Evolutionary conservation across 495 filamentous ascomycete genomes (phyloP).

Genomic region (Podospora tetraspora): DNA sequence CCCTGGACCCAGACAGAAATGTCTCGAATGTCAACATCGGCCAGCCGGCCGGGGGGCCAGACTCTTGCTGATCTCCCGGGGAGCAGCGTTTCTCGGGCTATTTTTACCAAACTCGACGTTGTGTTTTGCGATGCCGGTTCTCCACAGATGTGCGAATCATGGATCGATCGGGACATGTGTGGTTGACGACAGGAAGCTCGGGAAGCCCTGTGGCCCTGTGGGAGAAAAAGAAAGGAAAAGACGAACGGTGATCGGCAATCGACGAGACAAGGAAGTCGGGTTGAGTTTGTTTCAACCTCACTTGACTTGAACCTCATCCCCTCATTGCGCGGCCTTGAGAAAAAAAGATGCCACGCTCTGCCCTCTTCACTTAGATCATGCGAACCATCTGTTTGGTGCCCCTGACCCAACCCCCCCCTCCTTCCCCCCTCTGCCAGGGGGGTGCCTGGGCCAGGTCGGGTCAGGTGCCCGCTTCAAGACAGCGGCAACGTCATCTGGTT

Average conservation of each 20-base stretch:
- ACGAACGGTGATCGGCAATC: neutral
- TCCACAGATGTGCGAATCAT: neutral
- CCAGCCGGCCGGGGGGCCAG: neutral
- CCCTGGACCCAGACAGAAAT: neutral
- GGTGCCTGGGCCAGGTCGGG: neutral
- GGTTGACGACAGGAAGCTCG: neutral
- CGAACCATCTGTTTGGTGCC: neutral
- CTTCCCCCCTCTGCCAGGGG: neutral
- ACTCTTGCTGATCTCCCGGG: neutral
- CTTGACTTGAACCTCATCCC: neutral
- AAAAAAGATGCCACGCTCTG: neutral
- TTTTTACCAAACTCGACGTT: neutral
- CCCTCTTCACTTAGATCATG: neutral
- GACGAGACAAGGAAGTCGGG: neutral
- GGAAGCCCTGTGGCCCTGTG: neutral
- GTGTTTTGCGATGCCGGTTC: neutral
- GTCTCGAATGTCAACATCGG: neutral
- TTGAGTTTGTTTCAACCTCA: neutral
- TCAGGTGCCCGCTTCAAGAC: neutral
- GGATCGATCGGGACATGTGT: neutral
- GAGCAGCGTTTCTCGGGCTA: neutral
- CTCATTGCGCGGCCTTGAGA: neutral
- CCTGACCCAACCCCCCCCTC: neutral
- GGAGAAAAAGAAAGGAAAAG: neutral
- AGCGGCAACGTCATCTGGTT: conserved; percentile 26